Evolutionary conservation across 2,329 filamentous ascomycete genomes (phyloP).

Genomic region (Fusarium oxysporum): DNA sequence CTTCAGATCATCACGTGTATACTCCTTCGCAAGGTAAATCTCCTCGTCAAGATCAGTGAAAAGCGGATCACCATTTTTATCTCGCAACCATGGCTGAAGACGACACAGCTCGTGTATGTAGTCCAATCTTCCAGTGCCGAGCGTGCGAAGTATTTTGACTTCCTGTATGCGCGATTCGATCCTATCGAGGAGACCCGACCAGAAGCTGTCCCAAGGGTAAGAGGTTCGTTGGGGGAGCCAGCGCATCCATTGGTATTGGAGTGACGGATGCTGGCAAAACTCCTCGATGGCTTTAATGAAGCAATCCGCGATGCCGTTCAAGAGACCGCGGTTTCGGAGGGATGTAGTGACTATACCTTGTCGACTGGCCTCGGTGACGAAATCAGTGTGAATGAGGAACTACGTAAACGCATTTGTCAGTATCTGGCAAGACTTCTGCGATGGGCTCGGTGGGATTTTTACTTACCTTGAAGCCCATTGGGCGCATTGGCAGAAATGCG

Average conservation of each 20-base stretch:
- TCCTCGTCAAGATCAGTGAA: slow-evolving; percentile 27
- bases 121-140: background rate
- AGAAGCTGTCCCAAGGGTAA: slow-evolving; percentile 45
- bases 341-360: slow-evolving; percentile 56
- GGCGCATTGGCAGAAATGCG: slow-evolving; percentile 59
- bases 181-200: slow-evolving; percentile 39
- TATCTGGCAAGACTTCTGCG: background rate
- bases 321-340: slow-evolving; percentile 52
- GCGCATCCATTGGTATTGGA: slow-evolving; percentile 59
- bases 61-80: slow-evolving; percentile 28
- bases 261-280: slow-evolving; percentile 52
- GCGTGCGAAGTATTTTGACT: slow-evolving; percentile 17
- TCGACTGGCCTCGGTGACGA: slow-evolving; percentile 59
- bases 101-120: slow-evolving; percentile 14
- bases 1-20: slow-evolving; percentile 1
- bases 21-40: slow-evolving; percentile 37
- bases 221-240: slow-evolving; percentile 53
- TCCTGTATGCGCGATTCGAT: slow-evolving; percentile 38
- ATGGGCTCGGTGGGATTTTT: too few relatives aligned
- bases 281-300: slow-evolving; percentile 54
- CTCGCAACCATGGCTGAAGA: slow-evolving; percentile 15
- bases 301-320: slow-evolving; percentile 50
- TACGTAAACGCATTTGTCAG: slow-evolving; percentile 16
- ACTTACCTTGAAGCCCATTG: slow-evolving; percentile 54
- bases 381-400: slow-evolving; percentile 64